Evolutionary conservation across 306 rosid genomes (phyloP).

Genomic region (Lathyrus tuberosus): DNA sequence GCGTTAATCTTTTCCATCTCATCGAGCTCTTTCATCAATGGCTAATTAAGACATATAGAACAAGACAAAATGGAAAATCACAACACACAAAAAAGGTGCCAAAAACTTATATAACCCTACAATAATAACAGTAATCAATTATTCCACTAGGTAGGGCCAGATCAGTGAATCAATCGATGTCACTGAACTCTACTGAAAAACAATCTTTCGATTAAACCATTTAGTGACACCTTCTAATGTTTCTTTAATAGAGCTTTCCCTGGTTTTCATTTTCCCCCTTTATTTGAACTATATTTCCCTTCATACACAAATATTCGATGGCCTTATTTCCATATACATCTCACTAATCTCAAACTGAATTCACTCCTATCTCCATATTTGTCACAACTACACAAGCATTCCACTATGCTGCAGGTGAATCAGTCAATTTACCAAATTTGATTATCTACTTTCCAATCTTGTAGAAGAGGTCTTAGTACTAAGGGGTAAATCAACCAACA

Average conservation of each 20-base stretch:
- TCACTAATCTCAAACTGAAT: background rate
- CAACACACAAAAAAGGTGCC: constrained; percentile 23
- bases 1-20: constrained; percentile 96
- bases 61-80: constrained; percentile 40
- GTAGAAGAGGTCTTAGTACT: constrained; percentile 7
- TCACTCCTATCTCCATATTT: constrained; percentile 1
- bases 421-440: background rate
- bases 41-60: constrained; percentile 50
- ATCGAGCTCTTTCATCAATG: constrained; percentile 97
- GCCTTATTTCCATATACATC: background rate
- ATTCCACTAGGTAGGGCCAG: background rate
- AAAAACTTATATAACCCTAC: background rate
- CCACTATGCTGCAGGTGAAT: constrained; percentile 14
- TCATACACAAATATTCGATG: too few species aligned
- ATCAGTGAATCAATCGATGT: background rate
- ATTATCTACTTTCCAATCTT: constrained; percentile 20
- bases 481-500: constrained; percentile 10
- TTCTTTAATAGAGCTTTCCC: background rate
- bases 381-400: background rate
- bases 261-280: background rate
- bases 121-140: background rate
- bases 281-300: background rate
- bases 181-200: background rate
- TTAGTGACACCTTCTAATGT: constrained; percentile 5
- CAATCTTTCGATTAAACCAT: background rate